phyloP scores from a whole-genome alignment of 176 grass and related monocot genomes.

The Coix lacrymajobi region DNA sequence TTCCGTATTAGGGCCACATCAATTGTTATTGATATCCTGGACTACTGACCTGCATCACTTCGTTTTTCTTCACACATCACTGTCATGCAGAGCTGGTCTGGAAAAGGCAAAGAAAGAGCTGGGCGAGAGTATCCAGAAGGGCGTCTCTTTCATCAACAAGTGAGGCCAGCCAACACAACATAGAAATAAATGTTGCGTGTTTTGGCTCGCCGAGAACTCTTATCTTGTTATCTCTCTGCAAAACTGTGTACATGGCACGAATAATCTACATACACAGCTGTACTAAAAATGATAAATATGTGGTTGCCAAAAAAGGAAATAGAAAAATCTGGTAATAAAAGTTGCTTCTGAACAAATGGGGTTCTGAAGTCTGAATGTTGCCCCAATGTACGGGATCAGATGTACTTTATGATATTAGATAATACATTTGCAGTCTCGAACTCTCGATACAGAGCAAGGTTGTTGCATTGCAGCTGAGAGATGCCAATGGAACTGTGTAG shows the following conservation, averaged over 20 bases:
- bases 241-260: background rate
- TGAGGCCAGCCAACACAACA: constrained; percentile 18
- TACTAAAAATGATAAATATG: background rate
- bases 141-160: constrained; percentile 67
- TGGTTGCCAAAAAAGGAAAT: background rate
- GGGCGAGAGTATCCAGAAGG: constrained; percentile 70
- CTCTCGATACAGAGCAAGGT: background rate
- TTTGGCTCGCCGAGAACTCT: constrained; percentile 6
- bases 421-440: background rate
- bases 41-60: background rate
- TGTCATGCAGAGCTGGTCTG: constrained; percentile 52
- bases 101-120: constrained; percentile 86
- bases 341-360: background rate
- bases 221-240: background rate
- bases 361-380: background rate
- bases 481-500: background rate
- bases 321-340: background rate
- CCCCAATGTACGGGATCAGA: background rate
- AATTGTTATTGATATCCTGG: constrained; percentile 27
- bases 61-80: background rate
- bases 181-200: constrained; percentile 1
- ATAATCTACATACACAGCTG: background rate
- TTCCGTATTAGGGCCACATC: background rate
- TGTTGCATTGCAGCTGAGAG: background rate
- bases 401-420: background rate